A percentile compares a stretch with the other conserved stretches of the same genome.
Conservation (phyloP, 139 green algal genomes). For the Chlorella sp. region DNA sequence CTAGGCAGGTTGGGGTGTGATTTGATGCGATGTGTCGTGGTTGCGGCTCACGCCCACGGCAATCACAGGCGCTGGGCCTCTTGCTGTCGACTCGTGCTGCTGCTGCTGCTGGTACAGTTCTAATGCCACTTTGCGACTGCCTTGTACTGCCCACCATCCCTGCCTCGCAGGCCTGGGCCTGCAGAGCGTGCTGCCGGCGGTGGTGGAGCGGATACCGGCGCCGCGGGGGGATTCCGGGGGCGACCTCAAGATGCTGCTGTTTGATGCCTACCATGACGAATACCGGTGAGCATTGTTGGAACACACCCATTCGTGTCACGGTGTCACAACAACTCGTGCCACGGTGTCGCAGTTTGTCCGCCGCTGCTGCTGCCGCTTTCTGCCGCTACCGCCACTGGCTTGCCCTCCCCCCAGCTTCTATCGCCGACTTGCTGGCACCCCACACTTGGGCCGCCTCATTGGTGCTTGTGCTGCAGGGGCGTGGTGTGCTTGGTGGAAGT, state of each 20-base stretch:
- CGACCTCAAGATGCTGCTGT: constrained; percentile 81
- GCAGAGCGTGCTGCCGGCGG: constrained; percentile 68
- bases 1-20: too few species aligned
- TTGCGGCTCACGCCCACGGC: too few species aligned
- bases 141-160: background rate
- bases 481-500: constrained; percentile 79
- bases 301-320: too few species aligned
- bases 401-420: background rate
- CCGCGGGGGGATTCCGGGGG: constrained; percentile 47
- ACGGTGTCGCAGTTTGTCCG: too few species aligned
- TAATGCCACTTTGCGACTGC: background rate
- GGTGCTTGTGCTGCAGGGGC: constrained; percentile 26
- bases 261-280: constrained; percentile 92
- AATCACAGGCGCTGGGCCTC: too few species aligned
- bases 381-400: background rate
- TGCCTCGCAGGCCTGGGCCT: constrained; percentile 55
- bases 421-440: background rate
- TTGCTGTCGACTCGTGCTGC: too few species aligned
- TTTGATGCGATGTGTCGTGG: too few species aligned
- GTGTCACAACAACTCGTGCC: too few species aligned
- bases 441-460: too few species aligned
- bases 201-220: constrained; percentile 72
- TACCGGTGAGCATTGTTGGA: constrained; percentile 55
- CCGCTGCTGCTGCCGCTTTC: background rate
- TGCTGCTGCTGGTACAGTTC: background rate